Conservation (phyloP, 768 basidiomycete species). For the Lepiota subincarnata region DNA sequence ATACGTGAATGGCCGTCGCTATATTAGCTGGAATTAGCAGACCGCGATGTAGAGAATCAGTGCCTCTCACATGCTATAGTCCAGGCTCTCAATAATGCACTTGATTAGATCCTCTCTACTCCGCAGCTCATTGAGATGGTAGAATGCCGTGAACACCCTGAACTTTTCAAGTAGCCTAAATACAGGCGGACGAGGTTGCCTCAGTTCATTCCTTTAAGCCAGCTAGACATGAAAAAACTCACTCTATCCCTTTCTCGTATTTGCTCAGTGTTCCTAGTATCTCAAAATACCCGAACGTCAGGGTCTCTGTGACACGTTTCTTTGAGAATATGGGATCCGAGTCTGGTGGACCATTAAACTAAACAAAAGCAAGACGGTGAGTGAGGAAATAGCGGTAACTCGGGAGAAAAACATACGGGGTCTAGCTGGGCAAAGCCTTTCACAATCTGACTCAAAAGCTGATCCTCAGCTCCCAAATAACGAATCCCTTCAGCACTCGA, state of each 20-base stretch:
- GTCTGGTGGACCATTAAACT: conserved; percentile 72
- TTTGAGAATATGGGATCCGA: conserved; percentile 85
- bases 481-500: conserved; percentile 78
- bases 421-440: conserved; percentile 91
- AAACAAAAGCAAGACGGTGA: not conserved
- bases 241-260: conserved; percentile 87
- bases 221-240: conserved; percentile 19
- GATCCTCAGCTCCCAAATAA: conserved; percentile 80
- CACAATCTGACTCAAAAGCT: conserved; percentile 76
- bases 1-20: conserved; percentile 96
- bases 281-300: conserved; percentile 92
- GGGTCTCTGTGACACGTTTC: conserved; percentile 70
- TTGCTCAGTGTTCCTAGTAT: conserved; percentile 93
- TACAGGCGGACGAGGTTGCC: not conserved
- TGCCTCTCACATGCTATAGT: conserved; percentile 76
- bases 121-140: conserved; percentile 87
- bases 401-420: conserved; percentile 53
- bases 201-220: not conserved
- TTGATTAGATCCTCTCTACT: conserved; percentile 91
- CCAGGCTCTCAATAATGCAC: conserved; percentile 85
- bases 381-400: not conserved
- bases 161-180: conserved; percentile 85
- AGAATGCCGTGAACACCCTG: conserved; percentile 93
- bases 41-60: not conserved
- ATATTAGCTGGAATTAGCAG: conserved; percentile 12